Percentiles rank a stretch among this genome's conserved stretches.
Conservation (phyloP, 208 protist genomes). For the Strigomonas oncopelti region DNA sequence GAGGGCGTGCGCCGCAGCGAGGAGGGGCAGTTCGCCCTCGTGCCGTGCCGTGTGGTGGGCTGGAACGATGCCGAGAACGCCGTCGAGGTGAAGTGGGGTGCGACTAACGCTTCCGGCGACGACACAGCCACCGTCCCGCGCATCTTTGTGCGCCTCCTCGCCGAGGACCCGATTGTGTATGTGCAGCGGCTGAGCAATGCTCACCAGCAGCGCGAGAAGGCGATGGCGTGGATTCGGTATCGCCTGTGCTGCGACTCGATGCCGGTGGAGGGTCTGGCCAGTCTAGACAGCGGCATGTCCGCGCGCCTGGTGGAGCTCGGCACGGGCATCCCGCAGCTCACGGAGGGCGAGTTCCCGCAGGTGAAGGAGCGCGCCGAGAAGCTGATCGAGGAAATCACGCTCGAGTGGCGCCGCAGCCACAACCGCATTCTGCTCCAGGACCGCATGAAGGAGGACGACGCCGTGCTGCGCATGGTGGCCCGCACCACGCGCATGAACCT, state of each 20-base stretch:
- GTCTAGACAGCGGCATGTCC: constrained; percentile 54
- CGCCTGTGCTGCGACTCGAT: constrained; percentile 91
- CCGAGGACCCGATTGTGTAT: constrained; percentile 89
- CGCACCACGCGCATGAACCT: constrained; percentile 78
- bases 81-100: constrained; percentile 71
- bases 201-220: constrained; percentile 79
- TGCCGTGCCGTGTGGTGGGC: constrained; percentile 80
- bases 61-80: constrained; percentile 74
- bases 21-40: constrained; percentile 41
- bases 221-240: constrained; percentile 88
- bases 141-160: constrained; percentile 83
- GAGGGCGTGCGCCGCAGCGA: constrained; percentile 59
- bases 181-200: constrained; percentile 81
- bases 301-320: constrained; percentile 70
- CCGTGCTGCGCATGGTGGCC: constrained; percentile 76
- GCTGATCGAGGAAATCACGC: constrained; percentile 79
- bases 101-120: constrained; percentile 14
- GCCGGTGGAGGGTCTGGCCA: constrained; percentile 72
- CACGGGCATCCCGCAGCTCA: constrained; percentile 84
- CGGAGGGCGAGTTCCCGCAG: constrained; percentile 61
- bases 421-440: constrained; percentile 90
- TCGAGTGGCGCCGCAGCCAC: constrained; percentile 88
- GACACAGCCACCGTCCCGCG: constrained; percentile 51
- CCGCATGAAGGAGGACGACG: constrained; percentile 71
- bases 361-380: constrained; percentile 65